Percentiles rank a stretch among this genome's conserved stretches.
Evolutionary conservation across 768 basidiomycete genomes (phyloP).

Genomic region (Podaxis sp.): DNA sequence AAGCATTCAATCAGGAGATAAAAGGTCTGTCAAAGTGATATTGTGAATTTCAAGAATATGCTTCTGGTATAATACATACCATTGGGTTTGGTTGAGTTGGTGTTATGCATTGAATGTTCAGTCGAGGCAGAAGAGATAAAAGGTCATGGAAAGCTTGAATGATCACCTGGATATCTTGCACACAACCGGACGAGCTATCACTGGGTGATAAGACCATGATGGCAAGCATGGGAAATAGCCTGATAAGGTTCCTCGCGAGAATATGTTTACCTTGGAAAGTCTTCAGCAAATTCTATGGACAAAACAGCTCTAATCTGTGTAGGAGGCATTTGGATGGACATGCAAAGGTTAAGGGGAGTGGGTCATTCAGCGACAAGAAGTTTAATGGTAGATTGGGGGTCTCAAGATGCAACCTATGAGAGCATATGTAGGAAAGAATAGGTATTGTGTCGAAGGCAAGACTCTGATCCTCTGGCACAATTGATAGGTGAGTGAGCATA

Average conservation of each 20-base stretch:
- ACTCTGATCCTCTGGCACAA: neutral
- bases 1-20: too few relatives aligned
- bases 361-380: neutral
- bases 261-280: neutral
- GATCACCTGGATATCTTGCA: neutral
- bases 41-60: too few relatives aligned
- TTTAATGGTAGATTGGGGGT: neutral
- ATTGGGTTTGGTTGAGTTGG: too few relatives aligned
- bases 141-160: neutral
- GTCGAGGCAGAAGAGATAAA: too few relatives aligned
- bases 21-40: too few relatives aligned
- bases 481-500: neutral
- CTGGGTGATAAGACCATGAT: neutral
- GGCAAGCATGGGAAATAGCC: neutral
- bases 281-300: neutral
- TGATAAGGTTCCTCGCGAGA: neutral
- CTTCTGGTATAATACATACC: too few relatives aligned
- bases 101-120: too few relatives aligned
- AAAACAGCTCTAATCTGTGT: neutral
- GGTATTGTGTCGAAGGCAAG: neutral
- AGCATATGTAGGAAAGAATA: neutral
- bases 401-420: neutral
- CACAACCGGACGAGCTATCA: neutral
- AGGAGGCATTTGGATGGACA: neutral
- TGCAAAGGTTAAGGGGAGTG: neutral